Evolutionary conservation across 2,329 filamentous ascomycete species (phyloP), one percentile per base, ranked within the genome.

Genomic region (Byssoonygena ceratinophila): DNA sequence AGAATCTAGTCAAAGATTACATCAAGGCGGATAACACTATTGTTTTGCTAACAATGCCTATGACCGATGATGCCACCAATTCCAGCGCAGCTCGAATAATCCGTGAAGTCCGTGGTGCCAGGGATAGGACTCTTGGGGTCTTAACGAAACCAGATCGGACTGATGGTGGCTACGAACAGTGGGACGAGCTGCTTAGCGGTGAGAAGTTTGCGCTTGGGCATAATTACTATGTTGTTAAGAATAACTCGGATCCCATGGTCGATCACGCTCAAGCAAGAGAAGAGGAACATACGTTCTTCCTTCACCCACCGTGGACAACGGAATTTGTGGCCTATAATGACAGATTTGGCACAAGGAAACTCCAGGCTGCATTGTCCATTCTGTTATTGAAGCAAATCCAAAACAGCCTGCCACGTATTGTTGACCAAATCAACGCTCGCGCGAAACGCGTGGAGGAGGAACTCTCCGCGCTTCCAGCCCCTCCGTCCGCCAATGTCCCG

Each of bases 121-220:
- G 77, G 1, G 57, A 72, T 2, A 74, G 83, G 1, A 85, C 82
- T 0, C 74, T 86, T 50, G 87, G 87, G 0, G 85, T 94, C 0
- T 74, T 95, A 14, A 95, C 89, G 0, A 95, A 94, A 61, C 88
- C 89, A 0, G 90, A 95, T 56, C 76, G 85, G 0, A 63, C 68
- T 0, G 74, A 75, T 0, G 72, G 75, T 1, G 69, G 68, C 0
- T 70, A 79, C 0, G 69, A 73, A 0, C 80, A 83, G 52, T 87
- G 85, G 77, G 63, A 79, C 0, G 70, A 76, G 0, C 83, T 89
- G 52, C 73, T 94, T 3, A 70, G 73, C 0, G 80, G 81, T 0
- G 63, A 78, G 1, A 76, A 78, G 1, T 87, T 86, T 54, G 62
- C 64, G 0, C 77, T 90, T 0, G 83, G 82, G 0, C 75, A 86